Evolutionary conservation across 345 rosid genomes (phyloP).

Genomic region (Lagerstroemia speciosa): DNA sequence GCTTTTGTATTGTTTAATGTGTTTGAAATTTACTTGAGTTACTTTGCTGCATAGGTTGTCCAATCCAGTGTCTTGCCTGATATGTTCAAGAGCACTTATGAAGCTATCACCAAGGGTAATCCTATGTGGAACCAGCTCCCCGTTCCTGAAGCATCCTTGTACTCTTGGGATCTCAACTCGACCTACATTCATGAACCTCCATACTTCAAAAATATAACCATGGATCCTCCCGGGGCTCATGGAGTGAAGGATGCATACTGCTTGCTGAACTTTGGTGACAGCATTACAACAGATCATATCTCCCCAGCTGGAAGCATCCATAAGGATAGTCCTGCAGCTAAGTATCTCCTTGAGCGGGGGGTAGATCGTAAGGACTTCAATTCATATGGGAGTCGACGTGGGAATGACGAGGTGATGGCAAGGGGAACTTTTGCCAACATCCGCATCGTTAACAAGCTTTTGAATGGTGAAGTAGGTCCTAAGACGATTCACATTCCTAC

Average conservation of each 20-base stretch:
- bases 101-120: constrained; percentile 91
- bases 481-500: constrained; percentile 89
- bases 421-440: constrained; percentile 98
- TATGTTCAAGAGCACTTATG: constrained; percentile 87
- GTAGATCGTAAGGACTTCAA: constrained; percentile 84
- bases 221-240: constrained; percentile 84
- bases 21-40: constrained; percentile 4
- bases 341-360: constrained; percentile 62
- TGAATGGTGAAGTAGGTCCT: constrained; percentile 94
- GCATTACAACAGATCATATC: constrained; percentile 97
- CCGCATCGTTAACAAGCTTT: constrained; percentile 90
- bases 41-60: constrained; percentile 47
- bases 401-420: constrained; percentile 94
- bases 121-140: constrained; percentile 84
- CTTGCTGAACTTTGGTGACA: constrained; percentile 86
- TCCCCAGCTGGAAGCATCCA: constrained; percentile 99
- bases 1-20: constrained; percentile 3
- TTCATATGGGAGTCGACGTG: constrained; percentile 98
- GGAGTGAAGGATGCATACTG: constrained; percentile 95
- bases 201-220: constrained; percentile 86
- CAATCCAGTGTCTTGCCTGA: constrained; percentile 93
- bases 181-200: constrained; percentile 99
- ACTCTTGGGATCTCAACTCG: constrained; percentile 81
- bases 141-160: constrained; percentile 48
- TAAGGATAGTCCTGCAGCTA: constrained; percentile 93